phyloP scores from a whole-genome alignment of 495 filamentous ascomycete genomes.

The Sabuloglossum arenarium region DNA sequence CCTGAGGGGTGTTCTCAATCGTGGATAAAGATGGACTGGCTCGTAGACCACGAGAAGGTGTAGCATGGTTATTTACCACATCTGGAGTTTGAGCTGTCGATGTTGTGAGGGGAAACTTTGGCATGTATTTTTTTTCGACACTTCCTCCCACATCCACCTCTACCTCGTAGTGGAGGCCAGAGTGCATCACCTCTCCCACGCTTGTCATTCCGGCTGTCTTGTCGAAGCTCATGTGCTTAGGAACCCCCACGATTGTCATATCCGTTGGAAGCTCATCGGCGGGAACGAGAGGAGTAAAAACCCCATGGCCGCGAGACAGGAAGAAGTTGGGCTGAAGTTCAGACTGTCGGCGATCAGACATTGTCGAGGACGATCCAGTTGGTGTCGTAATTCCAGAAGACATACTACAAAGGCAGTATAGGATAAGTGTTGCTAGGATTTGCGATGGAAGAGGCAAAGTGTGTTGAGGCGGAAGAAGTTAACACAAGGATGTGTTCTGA shows the following conservation, averaged over 20 bases:
- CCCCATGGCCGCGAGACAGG: slow-evolving; percentile 1
- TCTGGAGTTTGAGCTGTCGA: background rate
- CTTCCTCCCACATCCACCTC: background rate
- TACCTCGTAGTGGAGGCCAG: background rate
- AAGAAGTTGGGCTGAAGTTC: slow-evolving; percentile 2
- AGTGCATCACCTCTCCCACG: background rate
- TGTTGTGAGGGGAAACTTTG: background rate
- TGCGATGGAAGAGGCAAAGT: too few relatives aligned
- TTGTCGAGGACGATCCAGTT: too few relatives aligned
- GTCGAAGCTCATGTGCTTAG: background rate
- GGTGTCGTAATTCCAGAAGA: background rate
- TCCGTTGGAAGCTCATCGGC: slow-evolving; percentile 4
- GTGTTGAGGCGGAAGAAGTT: too few relatives aligned
- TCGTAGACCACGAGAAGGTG: background rate
- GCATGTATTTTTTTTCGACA: background rate
- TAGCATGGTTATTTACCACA: background rate
- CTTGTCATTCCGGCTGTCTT: slow-evolving; percentile 1
- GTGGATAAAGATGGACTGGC: background rate
- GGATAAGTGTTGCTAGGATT: too few relatives aligned
- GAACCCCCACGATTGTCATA: background rate
- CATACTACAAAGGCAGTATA: too few relatives aligned
- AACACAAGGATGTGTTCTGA: too few relatives aligned
- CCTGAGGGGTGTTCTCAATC: background rate
- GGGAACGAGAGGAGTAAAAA: slow-evolving; percentile 2
- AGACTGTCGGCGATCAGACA: background rate